These are phyloP conservation scores for Epithele typhae DNA, from an alignment of 768 basidiomycete genomes.

Conservation along the genomic window DNA sequence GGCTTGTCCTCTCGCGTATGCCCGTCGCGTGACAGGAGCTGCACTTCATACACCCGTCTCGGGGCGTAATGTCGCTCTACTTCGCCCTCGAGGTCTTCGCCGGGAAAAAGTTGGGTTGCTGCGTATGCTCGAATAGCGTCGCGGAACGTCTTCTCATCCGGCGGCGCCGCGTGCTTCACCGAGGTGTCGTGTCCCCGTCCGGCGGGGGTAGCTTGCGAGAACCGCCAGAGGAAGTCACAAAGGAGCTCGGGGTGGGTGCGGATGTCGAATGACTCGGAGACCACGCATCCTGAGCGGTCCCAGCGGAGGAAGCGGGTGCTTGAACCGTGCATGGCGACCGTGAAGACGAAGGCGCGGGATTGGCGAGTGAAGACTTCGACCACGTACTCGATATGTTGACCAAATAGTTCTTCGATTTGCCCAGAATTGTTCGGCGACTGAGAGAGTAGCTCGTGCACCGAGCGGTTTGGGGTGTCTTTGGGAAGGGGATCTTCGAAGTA, in stretches of 20 bases:
- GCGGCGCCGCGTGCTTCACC: neutral
- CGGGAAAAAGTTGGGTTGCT: neutral
- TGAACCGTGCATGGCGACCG: slow-evolving; percentile 24
- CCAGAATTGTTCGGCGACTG: neutral
- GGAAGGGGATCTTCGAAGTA: neutral
- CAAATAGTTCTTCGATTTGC: neutral
- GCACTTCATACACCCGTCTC: neutral
- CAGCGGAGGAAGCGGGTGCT: slow-evolving; percentile 27
- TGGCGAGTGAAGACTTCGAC: slow-evolving; percentile 20
- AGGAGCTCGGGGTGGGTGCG: slow-evolving; percentile 17
- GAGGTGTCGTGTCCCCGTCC: slow-evolving; percentile 24
- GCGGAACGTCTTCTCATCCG: neutral
- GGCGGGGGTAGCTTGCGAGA: slow-evolving; percentile 8
- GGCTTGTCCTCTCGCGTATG: neutral
- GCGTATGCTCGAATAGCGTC: neutral
- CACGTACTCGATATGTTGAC: neutral
- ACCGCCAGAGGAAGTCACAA: slow-evolving; percentile 28
- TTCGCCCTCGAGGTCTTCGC: neutral
- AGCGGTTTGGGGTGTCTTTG: neutral
- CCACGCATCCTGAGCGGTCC: slow-evolving; percentile 31
- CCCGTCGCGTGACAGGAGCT: neutral
- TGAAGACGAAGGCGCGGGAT: slow-evolving; percentile 26
- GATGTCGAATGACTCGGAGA: slow-evolving; percentile 26
- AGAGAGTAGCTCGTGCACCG: neutral
- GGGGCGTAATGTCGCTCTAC: neutral